Evolutionary conservation across 352 stramenopile species (phyloP).

Genomic region (Blastocystis sp.): DNA sequence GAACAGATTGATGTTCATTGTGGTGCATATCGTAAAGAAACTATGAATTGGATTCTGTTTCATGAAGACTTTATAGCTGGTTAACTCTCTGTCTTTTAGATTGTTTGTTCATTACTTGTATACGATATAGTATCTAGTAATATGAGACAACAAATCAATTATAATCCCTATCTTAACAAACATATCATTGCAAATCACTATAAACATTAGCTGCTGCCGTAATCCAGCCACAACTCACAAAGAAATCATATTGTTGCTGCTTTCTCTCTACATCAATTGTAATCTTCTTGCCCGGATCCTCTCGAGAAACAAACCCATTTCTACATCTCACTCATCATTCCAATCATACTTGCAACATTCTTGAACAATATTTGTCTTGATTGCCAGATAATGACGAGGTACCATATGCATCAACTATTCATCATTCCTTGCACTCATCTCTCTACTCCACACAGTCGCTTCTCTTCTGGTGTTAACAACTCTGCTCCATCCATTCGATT

Average conservation of each 20-base stretch:
- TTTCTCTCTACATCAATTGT: constrained; percentile 65
- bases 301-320: constrained; percentile 65
- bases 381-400: constrained; percentile 84
- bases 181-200: not conserved
- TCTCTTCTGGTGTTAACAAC: constrained; percentile 62
- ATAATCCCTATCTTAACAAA: too few species aligned
- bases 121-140: too few species aligned
- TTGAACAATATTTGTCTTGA: constrained; percentile 84
- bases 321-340: constrained; percentile 69
- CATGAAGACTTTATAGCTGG: too few species aligned
- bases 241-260: constrained; percentile 79
- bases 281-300: constrained; percentile 40
- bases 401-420: constrained; percentile 80
- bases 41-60: too few species aligned
- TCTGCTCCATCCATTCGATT: constrained; percentile 65
- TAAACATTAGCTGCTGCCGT: not conserved
- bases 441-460: constrained; percentile 24
- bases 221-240: constrained; percentile 79
- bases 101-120: too few species aligned
- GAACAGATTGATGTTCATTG: too few species aligned
- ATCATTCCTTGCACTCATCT: constrained; percentile 78
- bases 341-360: constrained; percentile 40
- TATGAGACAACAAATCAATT: too few species aligned
- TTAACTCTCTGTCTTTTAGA: too few species aligned
- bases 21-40: too few species aligned